Evolutionary conservation across 176 grass and related monocot species (phyloP).

Genomic region (Rhynchospora breviuscula): DNA sequence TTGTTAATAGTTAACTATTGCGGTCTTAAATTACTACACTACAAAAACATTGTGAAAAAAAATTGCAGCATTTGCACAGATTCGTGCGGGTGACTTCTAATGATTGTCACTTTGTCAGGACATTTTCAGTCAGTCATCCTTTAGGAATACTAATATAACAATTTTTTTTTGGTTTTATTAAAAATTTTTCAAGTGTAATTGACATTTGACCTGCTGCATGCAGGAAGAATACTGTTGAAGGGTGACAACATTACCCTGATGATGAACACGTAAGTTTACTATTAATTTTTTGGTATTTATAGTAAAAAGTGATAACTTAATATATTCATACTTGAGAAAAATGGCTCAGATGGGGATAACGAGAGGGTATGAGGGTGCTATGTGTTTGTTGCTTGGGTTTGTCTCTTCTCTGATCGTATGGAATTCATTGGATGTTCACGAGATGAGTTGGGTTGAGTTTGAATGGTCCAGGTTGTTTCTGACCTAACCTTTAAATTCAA

Average conservation of each 20-base stretch:
- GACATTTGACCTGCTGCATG: slow-evolving; percentile 21
- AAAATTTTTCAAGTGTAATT: neutral
- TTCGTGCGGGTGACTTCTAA: neutral
- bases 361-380: neutral
- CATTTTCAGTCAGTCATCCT: neutral
- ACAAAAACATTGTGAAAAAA: neutral
- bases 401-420: neutral
- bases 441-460: neutral
- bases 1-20: neutral
- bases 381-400: neutral
- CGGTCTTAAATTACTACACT: neutral
- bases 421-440: neutral
- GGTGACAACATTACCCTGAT: slow-evolving; percentile 97
- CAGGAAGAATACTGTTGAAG: slow-evolving; percentile 91
- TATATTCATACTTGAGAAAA: neutral
- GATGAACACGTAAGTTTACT: slow-evolving; percentile 72
- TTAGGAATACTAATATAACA: neutral
- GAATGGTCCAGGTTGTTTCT: neutral
- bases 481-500: neutral
- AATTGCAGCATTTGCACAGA: neutral
- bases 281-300: neutral
- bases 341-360: neutral
- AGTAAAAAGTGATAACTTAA: neutral
- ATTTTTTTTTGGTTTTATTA: neutral
- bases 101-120: neutral